Conservation (phyloP, 1,284 basidiomycete species). For the Ganoderma multipileum region DNA sequence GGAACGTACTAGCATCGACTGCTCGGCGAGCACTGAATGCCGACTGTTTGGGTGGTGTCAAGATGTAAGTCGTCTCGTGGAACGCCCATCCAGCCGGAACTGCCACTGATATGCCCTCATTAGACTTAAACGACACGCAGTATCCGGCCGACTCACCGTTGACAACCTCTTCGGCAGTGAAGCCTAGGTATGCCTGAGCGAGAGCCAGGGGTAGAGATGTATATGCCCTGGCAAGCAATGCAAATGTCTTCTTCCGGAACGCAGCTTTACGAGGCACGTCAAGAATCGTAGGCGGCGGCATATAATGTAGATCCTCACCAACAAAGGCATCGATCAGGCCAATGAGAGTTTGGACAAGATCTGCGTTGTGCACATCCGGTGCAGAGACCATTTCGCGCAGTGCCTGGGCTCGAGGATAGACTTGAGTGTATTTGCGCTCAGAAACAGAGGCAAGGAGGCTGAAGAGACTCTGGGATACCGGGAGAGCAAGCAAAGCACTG, state of each 20-base stretch:
- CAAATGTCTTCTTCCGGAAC: conserved; percentile 63
- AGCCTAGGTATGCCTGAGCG: conserved; percentile 62
- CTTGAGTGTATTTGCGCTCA: conserved; percentile 58
- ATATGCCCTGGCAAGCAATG: conserved; percentile 65
- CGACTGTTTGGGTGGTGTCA: conserved; percentile 45
- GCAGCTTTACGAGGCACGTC: conserved; percentile 16
- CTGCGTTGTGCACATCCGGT: conserved; percentile 50
- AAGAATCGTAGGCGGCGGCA: background rate
- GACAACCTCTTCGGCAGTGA: conserved; percentile 54
- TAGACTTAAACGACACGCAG: background rate
- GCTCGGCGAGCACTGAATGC: background rate
- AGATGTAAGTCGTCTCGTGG: conserved; percentile 50
- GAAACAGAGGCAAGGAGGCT: conserved; percentile 55
- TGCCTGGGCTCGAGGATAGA: conserved; percentile 56
- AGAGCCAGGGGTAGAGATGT: conserved; percentile 59
- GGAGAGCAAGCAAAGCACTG: conserved; percentile 46
- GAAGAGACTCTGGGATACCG: conserved; percentile 53
- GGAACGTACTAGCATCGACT: background rate
- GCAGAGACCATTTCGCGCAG: conserved; percentile 50
- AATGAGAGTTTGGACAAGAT: conserved; percentile 52
- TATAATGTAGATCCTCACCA: conserved; percentile 51
- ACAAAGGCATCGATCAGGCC: conserved; percentile 55
- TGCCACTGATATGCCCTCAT: conserved; percentile 43
- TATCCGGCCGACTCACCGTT: conserved; percentile 42
- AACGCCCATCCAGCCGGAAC: conserved; percentile 56